phyloP scores from a whole-genome alignment of 106 monocot genomes.

The Dendrobium catenatum region DNA sequence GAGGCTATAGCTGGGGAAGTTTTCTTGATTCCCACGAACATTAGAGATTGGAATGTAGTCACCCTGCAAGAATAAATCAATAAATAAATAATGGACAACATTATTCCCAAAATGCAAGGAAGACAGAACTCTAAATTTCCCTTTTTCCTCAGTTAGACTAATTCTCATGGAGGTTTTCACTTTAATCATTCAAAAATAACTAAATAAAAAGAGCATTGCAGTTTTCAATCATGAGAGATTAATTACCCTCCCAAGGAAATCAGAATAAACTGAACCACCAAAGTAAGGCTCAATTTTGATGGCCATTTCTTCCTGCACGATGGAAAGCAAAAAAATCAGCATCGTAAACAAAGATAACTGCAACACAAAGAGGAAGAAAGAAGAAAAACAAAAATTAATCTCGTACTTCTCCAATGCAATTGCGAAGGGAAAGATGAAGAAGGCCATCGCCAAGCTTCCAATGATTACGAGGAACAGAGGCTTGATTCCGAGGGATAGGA shows the following conservation, averaged over 20 bases:
- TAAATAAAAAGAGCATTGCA: background rate
- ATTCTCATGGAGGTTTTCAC: background rate
- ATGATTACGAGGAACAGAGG: conserved; percentile 44
- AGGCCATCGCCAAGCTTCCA: conserved; percentile 30
- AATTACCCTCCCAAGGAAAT: conserved; percentile 52
- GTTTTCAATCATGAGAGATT: background rate
- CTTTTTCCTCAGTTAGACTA: background rate
- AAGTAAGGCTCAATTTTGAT: conserved; percentile 19
- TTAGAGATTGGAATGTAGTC: conserved; percentile 20
- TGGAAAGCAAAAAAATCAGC: background rate
- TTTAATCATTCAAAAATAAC: background rate
- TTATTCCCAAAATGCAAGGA: conserved; percentile 1
- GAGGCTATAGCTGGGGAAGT: conserved; percentile 61
- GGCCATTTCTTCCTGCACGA: conserved; percentile 55
- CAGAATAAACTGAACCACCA: conserved; percentile 38
- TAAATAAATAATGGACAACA: background rate
- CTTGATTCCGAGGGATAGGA: conserved; percentile 39
- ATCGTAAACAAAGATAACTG: background rate
- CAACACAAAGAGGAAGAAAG: background rate
- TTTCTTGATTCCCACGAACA: conserved; percentile 30
- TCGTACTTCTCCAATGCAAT: conserved; percentile 39
- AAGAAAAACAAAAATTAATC: background rate
- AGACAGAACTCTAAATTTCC: background rate
- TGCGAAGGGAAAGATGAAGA: conserved; percentile 52
- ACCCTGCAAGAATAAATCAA: conserved; percentile 29